Conservation (phyloP, 2,329 filamentous ascomycete genomes). For the Bretziella fagacearum region DNA sequence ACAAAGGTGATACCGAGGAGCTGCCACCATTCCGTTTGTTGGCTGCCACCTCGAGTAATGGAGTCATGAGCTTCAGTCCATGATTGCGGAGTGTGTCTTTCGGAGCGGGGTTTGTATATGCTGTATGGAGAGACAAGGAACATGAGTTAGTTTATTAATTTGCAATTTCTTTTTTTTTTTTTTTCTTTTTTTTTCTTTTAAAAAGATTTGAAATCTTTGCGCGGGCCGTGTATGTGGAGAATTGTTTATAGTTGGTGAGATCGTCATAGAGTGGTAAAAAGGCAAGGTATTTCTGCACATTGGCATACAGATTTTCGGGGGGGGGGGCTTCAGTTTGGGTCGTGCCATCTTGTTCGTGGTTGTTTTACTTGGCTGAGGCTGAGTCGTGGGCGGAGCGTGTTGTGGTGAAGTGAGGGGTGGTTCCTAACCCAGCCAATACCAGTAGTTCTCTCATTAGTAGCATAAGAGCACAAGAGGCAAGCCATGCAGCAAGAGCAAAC, state of each 20-base stretch:
- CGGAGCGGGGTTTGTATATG: slow-evolving; percentile 44
- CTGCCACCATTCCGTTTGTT: slow-evolving; percentile 16
- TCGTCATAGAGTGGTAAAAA: no score
- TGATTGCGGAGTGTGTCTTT: slow-evolving; percentile 23
- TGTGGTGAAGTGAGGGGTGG: not conserved
- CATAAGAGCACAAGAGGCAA: no score
- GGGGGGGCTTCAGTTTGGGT: not conserved
- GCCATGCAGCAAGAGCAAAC: no score
- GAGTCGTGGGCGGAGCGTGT: not conserved
- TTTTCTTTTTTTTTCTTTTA: no score
- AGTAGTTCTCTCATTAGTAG: no score
- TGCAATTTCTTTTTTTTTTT: not conserved
- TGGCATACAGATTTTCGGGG: no score
- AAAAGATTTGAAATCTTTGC: no score
- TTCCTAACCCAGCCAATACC: not conserved
- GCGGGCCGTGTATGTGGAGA: no score
- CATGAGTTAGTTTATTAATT: not conserved
- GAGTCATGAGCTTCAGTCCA: slow-evolving; percentile 19
- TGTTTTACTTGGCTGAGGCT: not conserved
- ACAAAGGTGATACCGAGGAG: slow-evolving; percentile 1
- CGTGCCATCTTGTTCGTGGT: not conserved
- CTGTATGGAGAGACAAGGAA: slow-evolving; percentile 22
- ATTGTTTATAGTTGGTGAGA: no score
- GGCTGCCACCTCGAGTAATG: slow-evolving; percentile 20
- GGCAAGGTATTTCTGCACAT: no score